Base-by-base conservation (phyloP, 495 filamentous ascomycete species). In the Aspergillus kassunensis region DNA sequence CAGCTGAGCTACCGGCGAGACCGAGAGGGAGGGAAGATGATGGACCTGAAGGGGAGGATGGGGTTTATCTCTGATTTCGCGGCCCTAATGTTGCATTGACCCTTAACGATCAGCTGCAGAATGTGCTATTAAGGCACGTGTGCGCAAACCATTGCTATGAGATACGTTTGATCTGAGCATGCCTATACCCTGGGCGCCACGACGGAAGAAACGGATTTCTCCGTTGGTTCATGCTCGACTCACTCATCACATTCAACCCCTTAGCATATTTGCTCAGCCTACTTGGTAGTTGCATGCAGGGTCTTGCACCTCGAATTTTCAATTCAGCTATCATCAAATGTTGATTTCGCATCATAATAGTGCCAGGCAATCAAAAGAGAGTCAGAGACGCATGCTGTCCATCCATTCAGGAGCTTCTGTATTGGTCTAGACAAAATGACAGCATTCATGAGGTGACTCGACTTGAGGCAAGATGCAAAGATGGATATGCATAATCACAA, bases 1-100 rank as follows among this genome's bases (percentile, higher is more conserved):
- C 39, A 15, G 10, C 19, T 21, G 49, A 46, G 20, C 31, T 31
- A 36, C 15, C 27, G 30, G n/a, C 8, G 18, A 35, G 33, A 18
- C 10, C 44, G 7, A 41, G 40, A 8, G 33, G 58, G 25, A 6
- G 34, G 3, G 48, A 54, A 39, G 51, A 53, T 27, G 73, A 78
- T 15, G 73, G 77, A n/a, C n/a, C n/a, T n/a, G n/a, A n/a, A 13
- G 77, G 77, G 23, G 75, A 83, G 33, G 79, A 77, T 15, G 86
- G 87, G 9, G 73, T 90, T 60, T 82, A 88, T 68, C 67, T 90
- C 47, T 90, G 65, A 78, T 39, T 16, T 30, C 19, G 51, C 2
- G 16, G 18, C 44, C n/a, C 24, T n/a, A n/a, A n/a, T n/a, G n/a
- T n/a, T n/a, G n/a, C n/a, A n/a, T n/a, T n/a, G n/a, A n/a, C n/a